phyloP scores from a whole-genome alignment of 257 asterid species.

The Cynanchum wilfordii region DNA sequence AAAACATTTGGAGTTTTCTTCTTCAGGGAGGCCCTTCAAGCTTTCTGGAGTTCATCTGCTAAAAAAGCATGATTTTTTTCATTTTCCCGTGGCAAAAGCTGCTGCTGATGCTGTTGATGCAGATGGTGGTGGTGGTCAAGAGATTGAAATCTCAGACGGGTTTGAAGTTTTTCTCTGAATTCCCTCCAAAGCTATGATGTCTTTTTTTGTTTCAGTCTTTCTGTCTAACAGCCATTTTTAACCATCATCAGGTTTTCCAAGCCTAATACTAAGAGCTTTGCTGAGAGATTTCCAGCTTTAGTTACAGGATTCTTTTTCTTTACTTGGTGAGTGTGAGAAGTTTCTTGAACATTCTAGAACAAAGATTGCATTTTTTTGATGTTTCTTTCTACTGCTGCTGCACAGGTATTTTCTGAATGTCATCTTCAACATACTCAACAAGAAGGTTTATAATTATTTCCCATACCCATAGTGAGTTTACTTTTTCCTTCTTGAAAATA shows the following conservation, averaged over 20 bases:
- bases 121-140: slow-evolving; percentile 23
- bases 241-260: slow-evolving; percentile 9
- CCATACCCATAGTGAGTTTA: slow-evolving; percentile 57
- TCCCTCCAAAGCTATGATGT: neutral
- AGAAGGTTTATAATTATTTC: slow-evolving; percentile 59
- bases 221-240: neutral
- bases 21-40: slow-evolving; percentile 27
- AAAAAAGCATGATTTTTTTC: slow-evolving; percentile 19
- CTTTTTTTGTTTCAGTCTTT: neutral
- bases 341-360: neutral
- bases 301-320: slow-evolving; percentile 66
- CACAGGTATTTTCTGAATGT: slow-evolving; percentile 64
- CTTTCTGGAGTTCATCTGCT: slow-evolving; percentile 20
- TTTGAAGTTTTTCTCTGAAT: slow-evolving; percentile 6
- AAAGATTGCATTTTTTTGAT: neutral
- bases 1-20: slow-evolving; percentile 19
- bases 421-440: slow-evolving; percentile 59
- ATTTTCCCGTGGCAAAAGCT: slow-evolving; percentile 30
- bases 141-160: slow-evolving; percentile 36
- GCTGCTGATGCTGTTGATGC: slow-evolving; percentile 47
- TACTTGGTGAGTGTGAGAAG: slow-evolving; percentile 33
- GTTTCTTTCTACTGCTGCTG: slow-evolving; percentile 9
- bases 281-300: slow-evolving; percentile 54
- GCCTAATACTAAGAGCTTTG: slow-evolving; percentile 34
- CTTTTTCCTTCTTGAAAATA: neutral